Evolutionary conservation across 352 stramenopile species (phyloP).

Genomic region (Pythium myriotylum): DNA sequence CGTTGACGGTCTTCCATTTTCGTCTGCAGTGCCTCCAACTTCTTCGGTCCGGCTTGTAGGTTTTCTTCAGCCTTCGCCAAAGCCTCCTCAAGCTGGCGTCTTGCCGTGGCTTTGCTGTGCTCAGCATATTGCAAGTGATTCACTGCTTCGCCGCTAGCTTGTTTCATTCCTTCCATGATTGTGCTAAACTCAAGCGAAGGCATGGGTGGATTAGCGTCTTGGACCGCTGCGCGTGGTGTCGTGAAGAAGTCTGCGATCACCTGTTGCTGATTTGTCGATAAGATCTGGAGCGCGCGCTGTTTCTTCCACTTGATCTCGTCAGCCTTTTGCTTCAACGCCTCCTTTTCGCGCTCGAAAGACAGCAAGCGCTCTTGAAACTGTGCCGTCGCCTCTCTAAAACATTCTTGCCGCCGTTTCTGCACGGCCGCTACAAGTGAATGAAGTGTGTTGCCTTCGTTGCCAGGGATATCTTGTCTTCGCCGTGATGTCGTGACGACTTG

Average conservation of each 20-base stretch:
- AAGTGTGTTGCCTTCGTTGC: neutral
- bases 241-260: constrained; percentile 54
- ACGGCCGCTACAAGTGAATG: constrained; percentile 38
- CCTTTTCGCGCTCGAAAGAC: constrained; percentile 45
- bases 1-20: constrained; percentile 29
- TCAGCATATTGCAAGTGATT: constrained; percentile 31
- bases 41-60: constrained; percentile 22
- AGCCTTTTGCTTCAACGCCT: constrained; percentile 33
- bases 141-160: constrained; percentile 39
- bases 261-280: constrained; percentile 60
- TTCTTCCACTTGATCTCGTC: constrained; percentile 42
- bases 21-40: constrained; percentile 34
- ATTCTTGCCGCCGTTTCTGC: constrained; percentile 34
- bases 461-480: neutral
- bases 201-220: constrained; percentile 4
- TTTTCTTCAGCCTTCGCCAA: constrained; percentile 35
- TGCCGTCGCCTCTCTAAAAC: constrained; percentile 37
- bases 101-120: constrained; percentile 29
- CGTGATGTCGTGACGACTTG: constrained; percentile 34
- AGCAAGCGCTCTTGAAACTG: constrained; percentile 40
- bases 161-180: constrained; percentile 38
- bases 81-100: constrained; percentile 28
- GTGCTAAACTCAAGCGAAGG: constrained; percentile 38
- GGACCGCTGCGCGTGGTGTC: constrained; percentile 16
- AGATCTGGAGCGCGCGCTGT: constrained; percentile 53